Conservation (phyloP, 345 rosid genomes). For the Populus davidiana region DNA sequence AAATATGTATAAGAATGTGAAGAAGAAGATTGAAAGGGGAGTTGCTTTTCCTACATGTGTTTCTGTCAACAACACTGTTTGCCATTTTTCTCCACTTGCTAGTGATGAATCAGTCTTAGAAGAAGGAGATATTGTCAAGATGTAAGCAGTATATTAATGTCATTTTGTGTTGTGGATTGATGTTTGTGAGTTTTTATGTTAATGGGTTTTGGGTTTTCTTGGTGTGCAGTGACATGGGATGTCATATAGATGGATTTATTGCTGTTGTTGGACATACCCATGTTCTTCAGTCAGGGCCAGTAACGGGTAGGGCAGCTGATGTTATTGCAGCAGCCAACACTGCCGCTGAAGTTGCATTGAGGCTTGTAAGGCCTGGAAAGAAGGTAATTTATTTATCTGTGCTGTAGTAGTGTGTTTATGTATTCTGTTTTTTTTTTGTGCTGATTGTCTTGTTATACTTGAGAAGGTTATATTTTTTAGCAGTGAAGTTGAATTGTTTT, state of each 20-base stretch:
- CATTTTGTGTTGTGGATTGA: background rate
- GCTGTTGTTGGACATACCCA: slow-evolving; percentile 90
- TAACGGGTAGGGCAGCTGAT: slow-evolving; percentile 79
- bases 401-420: background rate
- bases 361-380: slow-evolving; percentile 96
- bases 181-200: background rate
- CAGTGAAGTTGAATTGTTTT: background rate
- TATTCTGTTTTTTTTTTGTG: background rate
- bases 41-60: slow-evolving; percentile 93
- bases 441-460: background rate
- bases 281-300: slow-evolving; percentile 68
- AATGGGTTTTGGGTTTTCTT: slow-evolving; percentile 1
- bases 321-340: slow-evolving; percentile 90
- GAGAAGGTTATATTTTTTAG: background rate
- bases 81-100: slow-evolving; percentile 90
- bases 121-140: slow-evolving; percentile 85
- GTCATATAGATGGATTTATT: slow-evolving; percentile 98
- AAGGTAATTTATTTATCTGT: slow-evolving; percentile 46
- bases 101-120: slow-evolving; percentile 70
- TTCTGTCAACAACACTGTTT: slow-evolving; percentile 81
- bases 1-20: slow-evolving; percentile 84
- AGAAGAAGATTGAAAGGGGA: slow-evolving; percentile 91
- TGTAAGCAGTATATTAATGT: slow-evolving; percentile 45
- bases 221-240: slow-evolving; percentile 78
- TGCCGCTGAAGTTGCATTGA: slow-evolving; percentile 96